A percentile compares a stretch with the other conserved stretches of the same genome.
These are phyloP conservation scores for Hanseniaspora jakobsenii DNA, from an alignment of 805 yeast species.

Conservation along the genomic window DNA sequence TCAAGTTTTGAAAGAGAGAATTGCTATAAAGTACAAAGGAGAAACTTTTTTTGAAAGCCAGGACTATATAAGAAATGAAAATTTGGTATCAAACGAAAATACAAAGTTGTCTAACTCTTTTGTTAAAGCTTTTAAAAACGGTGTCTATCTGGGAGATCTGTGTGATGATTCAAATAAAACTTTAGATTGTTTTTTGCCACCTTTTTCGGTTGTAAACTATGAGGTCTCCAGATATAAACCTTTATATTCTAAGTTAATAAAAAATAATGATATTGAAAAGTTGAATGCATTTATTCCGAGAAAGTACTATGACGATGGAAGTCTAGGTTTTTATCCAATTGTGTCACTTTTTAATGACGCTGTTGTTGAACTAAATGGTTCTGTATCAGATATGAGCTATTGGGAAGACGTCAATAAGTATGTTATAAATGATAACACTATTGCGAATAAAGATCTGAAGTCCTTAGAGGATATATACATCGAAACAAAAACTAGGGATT, in stretches of 20 bases:
- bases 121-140: conserved; percentile 66
- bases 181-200: conserved; percentile 64
- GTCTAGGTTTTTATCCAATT: conserved; percentile 84
- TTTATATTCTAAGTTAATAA: conserved; percentile 16
- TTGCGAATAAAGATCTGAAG: conserved; percentile 23
- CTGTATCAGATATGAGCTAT: conserved; percentile 43
- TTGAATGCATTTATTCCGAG: conserved; percentile 23
- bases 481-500: conserved; percentile 66
- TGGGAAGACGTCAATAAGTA: conserved; percentile 18
- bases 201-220: conserved; percentile 31
- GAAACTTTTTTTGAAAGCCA: conserved; percentile 72
- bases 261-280: neutral
- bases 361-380: conserved; percentile 54
- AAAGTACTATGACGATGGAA: conserved; percentile 60
- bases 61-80: conserved; percentile 34
- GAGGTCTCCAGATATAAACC: conserved; percentile 26
- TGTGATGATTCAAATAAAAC: conserved; percentile 58
- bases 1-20: conserved; percentile 42
- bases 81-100: conserved; percentile 22
- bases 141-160: conserved; percentile 51
- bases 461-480: conserved; percentile 50
- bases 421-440: conserved; percentile 20
- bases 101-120: conserved; percentile 31
- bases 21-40: conserved; percentile 71
- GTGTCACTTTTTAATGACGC: conserved; percentile 75